phyloP scores from a whole-genome alignment of 805 yeast genomes.

The Torulaspora franciscae region DNA sequence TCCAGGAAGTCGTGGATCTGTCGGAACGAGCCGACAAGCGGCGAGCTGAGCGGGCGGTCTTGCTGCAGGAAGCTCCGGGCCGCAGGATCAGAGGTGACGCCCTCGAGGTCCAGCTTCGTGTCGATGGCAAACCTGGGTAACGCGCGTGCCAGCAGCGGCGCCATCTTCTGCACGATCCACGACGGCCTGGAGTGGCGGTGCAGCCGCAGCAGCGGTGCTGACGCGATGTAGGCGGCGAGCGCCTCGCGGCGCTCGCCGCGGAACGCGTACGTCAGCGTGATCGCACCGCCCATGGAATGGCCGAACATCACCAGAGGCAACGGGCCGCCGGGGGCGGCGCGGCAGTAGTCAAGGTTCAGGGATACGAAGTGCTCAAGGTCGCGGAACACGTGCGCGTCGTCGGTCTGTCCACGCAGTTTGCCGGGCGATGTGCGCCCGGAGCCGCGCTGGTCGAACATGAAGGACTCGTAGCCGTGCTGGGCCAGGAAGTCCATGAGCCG shows the following conservation, averaged over 20 bases:
- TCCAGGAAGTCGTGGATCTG: conserved; percentile 55
- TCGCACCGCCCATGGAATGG: conserved; percentile 82
- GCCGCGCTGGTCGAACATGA: conserved; percentile 72
- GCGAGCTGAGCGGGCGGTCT: conserved; percentile 39
- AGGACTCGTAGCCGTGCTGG: conserved; percentile 54
- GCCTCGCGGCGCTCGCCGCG: conserved; percentile 47
- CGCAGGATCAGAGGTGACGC: conserved; percentile 45
- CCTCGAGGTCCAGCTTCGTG: conserved; percentile 52
- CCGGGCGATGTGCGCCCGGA: conserved; percentile 62
- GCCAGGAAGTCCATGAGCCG: conserved; percentile 51
- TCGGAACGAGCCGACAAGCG: conserved; percentile 51
- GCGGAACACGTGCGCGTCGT: conserved; percentile 50
- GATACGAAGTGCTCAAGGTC: conserved; percentile 53
- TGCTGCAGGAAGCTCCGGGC: conserved; percentile 44
- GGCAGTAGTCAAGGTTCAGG: conserved; percentile 22
- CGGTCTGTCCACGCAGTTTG: conserved; percentile 49
- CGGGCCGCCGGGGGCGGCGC: conserved; percentile 18
- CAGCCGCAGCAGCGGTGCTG: conserved; percentile 57
- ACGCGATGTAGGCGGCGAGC: conserved; percentile 44
- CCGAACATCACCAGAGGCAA: conserved; percentile 48
- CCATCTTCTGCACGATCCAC: conserved; percentile 37
- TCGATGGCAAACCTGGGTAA: conserved; percentile 50
- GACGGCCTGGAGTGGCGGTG: conserved; percentile 60
- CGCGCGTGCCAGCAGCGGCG: conserved; percentile 40
- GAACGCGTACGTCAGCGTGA: conserved; percentile 56